Base-by-base conservation (phyloP, 1,284 basidiomycete genomes). In the Cryptococcus depauperatus region DNA sequence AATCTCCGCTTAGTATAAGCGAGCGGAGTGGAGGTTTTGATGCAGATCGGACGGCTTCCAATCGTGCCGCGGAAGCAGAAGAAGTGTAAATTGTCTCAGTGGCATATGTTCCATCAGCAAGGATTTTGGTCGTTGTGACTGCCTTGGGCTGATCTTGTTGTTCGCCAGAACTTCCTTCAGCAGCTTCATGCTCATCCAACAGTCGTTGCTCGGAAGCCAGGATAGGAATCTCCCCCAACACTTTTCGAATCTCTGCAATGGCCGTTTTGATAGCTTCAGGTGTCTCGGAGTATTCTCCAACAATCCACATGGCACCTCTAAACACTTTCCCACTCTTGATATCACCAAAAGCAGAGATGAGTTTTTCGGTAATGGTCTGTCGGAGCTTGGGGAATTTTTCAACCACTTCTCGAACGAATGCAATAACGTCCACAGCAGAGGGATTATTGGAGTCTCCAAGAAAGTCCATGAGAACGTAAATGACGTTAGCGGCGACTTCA, bases 301-400 rank as follows among this genome's bases (percentile, higher is more conserved):
- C 79, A 55, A 99, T 97, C 93, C 93, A 99, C 46, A 98, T 78
- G 10, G 96, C 81, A 4, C 95, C 93, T 11, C 93, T 82, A 77
- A 89, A 97, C 27, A 97, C 93, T 70, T 97, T 98, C 52, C 92
- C 93, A 14, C 87, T 92, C 72, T 93, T 92, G 75, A 99, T 91
- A 45, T 90, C 86, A 38, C 77, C 66, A 43, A 98, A 83, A 0
- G 90, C 89, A 38, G 81, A 75, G 39, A 86, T 80, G 37, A 98
- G 81, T 65, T 89, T 90, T 61, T 86, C 81, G 46, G 87, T 85
- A 61, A 98, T 92, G 8, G 83, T 78, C 2, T 77, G 69, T 8
- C 95, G 85, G 19, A 98, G 79, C 48, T 81, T 73, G 2, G 92
- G 92, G 81, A 97, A 98, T 69, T 96, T 96, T 69, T 98, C 91